Evolutionary conservation across 441 rosid species (phyloP).

Genomic region (Gossypium schwendimanii): DNA sequence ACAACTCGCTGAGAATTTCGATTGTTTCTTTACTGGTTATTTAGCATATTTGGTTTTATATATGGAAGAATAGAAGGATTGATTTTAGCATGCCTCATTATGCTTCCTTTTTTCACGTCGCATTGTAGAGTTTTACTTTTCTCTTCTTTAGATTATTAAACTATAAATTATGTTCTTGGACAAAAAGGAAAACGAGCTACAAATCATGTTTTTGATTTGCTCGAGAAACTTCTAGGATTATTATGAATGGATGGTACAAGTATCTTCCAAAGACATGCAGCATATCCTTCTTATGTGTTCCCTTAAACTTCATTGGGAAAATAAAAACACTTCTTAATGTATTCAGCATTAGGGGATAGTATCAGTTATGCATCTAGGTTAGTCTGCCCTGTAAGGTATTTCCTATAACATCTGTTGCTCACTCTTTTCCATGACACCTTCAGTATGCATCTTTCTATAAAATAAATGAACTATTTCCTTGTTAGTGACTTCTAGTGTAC

Average conservation of each 20-base stretch:
- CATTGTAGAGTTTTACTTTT: not conserved
- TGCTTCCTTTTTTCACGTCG: not conserved
- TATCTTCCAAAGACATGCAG: not conserved
- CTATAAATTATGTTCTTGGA: slow-evolving; percentile 2
- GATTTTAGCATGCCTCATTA: not conserved
- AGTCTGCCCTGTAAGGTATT: not conserved
- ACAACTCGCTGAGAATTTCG: slow-evolving; percentile 2
- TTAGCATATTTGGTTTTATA: not conserved
- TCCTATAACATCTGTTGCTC: not conserved
- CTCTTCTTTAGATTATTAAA: not conserved
- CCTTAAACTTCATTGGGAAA: not conserved
- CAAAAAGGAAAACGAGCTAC: not conserved
- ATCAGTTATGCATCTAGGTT: not conserved
- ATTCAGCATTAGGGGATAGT: not conserved
- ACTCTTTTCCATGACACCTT: slow-evolving; percentile 4
- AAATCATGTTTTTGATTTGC: slow-evolving; percentile 1
- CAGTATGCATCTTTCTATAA: slow-evolving; percentile 8
- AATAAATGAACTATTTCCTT: not conserved
- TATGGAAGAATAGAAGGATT: not conserved
- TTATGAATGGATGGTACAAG: not conserved
- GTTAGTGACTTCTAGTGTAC: slow-evolving; percentile 12
- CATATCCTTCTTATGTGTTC: not conserved
- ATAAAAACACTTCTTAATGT: not conserved
- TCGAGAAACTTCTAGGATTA: not conserved
- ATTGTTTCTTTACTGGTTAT: not conserved